phyloP scores from a whole-genome alignment of 2,329 filamentous ascomycete genomes.

The Metarhizium anisopliae region DNA sequence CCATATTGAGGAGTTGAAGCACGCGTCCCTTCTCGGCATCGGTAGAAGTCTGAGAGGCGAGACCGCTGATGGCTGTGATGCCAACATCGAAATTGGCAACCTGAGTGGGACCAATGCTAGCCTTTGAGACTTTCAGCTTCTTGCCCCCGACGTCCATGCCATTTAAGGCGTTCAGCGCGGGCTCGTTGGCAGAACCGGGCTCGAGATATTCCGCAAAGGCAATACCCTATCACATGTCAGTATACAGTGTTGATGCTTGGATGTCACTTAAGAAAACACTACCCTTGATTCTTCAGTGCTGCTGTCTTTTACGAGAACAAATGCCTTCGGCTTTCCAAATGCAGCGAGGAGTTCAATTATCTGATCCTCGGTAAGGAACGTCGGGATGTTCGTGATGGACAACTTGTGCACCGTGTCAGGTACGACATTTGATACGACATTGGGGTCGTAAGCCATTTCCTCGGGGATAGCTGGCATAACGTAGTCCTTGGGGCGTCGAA shows the following conservation, averaged over 20 bases:
- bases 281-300: constrained; percentile 81
- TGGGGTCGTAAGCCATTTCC: constrained; percentile 64
- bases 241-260: neutral
- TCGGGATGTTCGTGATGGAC: constrained; percentile 79
- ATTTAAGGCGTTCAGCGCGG: constrained; percentile 84
- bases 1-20: constrained; percentile 94
- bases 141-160: constrained; percentile 89
- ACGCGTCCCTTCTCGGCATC: constrained; percentile 77
- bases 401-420: constrained; percentile 94
- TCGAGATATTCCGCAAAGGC: constrained; percentile 95
- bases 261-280: constrained; percentile 25
- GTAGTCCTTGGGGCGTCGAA: constrained; percentile 90
- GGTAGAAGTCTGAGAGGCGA: constrained; percentile 77
- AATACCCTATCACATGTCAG: constrained; percentile 57
- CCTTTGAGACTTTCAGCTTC: constrained; percentile 75
- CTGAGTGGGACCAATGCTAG: constrained; percentile 90
- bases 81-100: constrained; percentile 88
- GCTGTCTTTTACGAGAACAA: constrained; percentile 79
- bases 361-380: constrained; percentile 83
- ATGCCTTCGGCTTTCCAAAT: constrained; percentile 89
- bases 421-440: constrained; percentile 70
- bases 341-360: constrained; percentile 82
- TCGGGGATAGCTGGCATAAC: constrained; percentile 78
- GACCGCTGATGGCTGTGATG: constrained; percentile 95
- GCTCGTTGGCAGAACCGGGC: constrained; percentile 58